Base-by-base conservation (phyloP, 768 basidiomycete species). In the Russula emetica region DNA sequence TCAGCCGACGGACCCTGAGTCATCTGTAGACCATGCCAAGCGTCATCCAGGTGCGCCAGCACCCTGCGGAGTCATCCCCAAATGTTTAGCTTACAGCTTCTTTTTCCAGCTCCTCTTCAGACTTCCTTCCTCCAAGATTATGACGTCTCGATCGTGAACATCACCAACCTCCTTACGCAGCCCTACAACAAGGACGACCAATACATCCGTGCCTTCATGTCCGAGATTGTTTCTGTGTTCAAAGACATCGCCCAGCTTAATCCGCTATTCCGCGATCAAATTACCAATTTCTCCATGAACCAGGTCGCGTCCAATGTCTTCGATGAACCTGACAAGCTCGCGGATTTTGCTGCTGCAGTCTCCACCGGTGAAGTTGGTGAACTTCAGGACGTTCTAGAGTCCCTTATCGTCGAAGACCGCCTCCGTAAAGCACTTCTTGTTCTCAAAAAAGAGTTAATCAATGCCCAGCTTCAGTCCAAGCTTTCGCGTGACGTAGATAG, bases 201-300 rank as follows among this genome's bases (percentile, higher is more conserved):
- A 73, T 90, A 95, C 74, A 88, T 96, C 69, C 90, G 94, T 30
- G 96, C 96, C 5, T 91, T 97, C 76, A 95, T 94, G 85, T 88
- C 88, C 49, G 96, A 98, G 76, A 93, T 98, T 64, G 90, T 98
- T 68, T 88, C 90, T 51, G 93, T 95, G 44, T 98, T 98, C 84
- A 98, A 98, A 79, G 95, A 98, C 72, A 97, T 98, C 64, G 95
- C 95, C 0, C 92, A 95, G 73, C 83, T 98, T 49, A 96, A 97
- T 75, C 94, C 94, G 2, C 85, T 98, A 68, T 98, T 98, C 87
- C 90, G 95, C 49, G 96, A 98, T 78, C 95, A 98, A 72, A 96
- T 98, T 69, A 94, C 94, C 66, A 94, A 93, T 73, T 97, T 97
- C 75, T 90, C 90, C 18, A 94, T 96, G 75, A 89, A 90, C 72